Base-by-base conservation (phyloP, 2,329 filamentous ascomycete species). In the Aspergillus brunneoviolaceus region DNA sequence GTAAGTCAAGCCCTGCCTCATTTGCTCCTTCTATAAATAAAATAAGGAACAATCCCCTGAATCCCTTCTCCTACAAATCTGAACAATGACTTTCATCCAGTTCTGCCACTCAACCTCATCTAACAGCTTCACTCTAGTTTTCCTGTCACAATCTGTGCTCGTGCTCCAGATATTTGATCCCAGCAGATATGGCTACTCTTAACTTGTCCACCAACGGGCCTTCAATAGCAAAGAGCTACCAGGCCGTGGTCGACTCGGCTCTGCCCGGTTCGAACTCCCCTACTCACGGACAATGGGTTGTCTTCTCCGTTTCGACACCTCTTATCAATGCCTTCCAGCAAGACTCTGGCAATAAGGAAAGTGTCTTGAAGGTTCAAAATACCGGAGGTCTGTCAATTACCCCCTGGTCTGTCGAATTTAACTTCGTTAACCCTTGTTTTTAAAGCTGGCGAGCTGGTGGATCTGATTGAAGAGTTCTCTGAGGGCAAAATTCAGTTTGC, bases 401-500 rank as follows among this genome's bases (percentile, higher is more conserved):
- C 29, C 33, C 3, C 21, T 29, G 3, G 29, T 16, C 27, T 19
- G 19, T 6, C 35, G 33, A 23, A 23, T 21, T 45, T 5, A 45
- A 6, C 14, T 35, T 48, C 45, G 19, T 59, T 61, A 58, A 56
- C 77, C 63, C 74, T 39, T 42, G 27, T 39, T 48, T 31, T 54
- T 47, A 72, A 95, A 95, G 93, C 97, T 80, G 95, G 95, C 64
- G 94, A 99, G 77, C 82, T 99, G 63, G 81, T 87, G 59, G 92
- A 97, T 66, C 83, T 99, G 60, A 86, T 96, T 69, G 95, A 99
- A 68, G 95, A 99, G 65, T 96, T 99, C 78, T 98, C 89, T 67
- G 95, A 99, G 76, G 95, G 95, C 57, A 89, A 92, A 70, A 90
- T 99, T 67, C 95, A 99, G 78, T 99, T 97, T 78, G 95, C 92